Evolutionary conservation across 768 basidiomycete genomes (phyloP), one percentile per base, ranked within the genome.

Genomic region (Boletales sp.): DNA sequence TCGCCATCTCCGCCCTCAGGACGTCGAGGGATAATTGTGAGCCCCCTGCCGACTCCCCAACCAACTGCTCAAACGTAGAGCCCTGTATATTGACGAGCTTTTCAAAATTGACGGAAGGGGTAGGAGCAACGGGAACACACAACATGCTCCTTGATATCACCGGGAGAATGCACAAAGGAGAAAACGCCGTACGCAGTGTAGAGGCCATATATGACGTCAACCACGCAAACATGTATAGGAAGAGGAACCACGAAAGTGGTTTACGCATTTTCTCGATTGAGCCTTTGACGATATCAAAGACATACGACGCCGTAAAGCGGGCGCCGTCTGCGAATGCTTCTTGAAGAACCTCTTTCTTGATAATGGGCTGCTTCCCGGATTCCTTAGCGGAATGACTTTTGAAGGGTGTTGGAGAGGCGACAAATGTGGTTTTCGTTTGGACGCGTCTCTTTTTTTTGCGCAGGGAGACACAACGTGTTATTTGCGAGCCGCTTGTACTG

Each of bases 1-100:
- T 86, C 13, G 87, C 89, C 78, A 90, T 83, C 57, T 90, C 84
- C 13, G 86, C 83, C 63, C 82, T 84, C 67, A 87, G 82, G 54
- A 91, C 78, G 48, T 87, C 80, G 39, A 87, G 61, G 5, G 85
- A 80, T 34, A 91, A 62, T 6, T 73, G 74, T 0, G 83, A 79
- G 1, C 80, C 78, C 2, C 83, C 81, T 0, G 76, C 72, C 0
- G 82, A 73, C 40, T 82, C 79, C 42, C 79, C 80, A 21, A 85
- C 63, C 15, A 90, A 66, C 54, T 86, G 73, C 46, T 82, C 84
- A 48, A 90, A 82, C 2, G 78, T 77, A 38, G 77, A 70, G 50
- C 76, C 77, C 54, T 90, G 84, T 5, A 82, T 72, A 13, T 83
- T 72, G 31, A 82, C 69, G 14, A 90, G 73, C 38, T 68, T 69